A percentile compares a stretch with the other conserved stretches of the same genome.
Evolutionary conservation across 176 grass and related monocot species (phyloP).

Genomic region (Lolium rigidum): DNA sequence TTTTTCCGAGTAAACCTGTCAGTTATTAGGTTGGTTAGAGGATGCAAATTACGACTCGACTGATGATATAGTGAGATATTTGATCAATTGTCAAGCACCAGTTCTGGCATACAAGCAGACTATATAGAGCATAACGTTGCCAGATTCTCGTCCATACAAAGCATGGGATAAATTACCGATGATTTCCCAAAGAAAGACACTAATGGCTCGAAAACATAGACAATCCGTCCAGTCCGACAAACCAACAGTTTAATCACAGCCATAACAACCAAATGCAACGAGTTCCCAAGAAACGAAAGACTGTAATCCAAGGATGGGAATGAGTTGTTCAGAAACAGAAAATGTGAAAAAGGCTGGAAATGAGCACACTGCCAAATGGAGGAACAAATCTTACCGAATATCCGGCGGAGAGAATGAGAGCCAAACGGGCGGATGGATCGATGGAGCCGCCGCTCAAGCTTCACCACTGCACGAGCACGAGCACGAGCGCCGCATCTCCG

Average conservation of each 20-base stretch:
- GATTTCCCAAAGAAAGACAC: not conserved
- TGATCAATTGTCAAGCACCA: not conserved
- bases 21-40: not conserved
- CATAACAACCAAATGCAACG: not conserved
- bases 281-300: not conserved
- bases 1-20: not conserved
- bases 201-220: not conserved
- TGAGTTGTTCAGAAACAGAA: not conserved
- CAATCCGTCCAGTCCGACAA: not conserved
- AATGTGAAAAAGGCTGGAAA: not conserved
- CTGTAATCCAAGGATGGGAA: not conserved
- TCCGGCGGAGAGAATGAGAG: not conserved
- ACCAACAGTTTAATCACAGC: not conserved
- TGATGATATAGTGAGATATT: not conserved
- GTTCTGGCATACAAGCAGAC: not conserved
- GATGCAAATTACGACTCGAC: not conserved
- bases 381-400: not conserved
- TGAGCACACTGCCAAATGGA: not conserved
- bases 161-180: not conserved
- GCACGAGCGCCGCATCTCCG: not conserved
- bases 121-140: not conserved
- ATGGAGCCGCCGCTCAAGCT: slow-evolving; percentile 16
- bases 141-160: not conserved
- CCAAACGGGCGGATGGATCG: slow-evolving; percentile 26
- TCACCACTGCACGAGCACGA: not conserved